Percentiles rank a stretch among this genome's conserved stretches.
phyloP scores from a whole-genome alignment of 2,329 filamentous ascomycete species.

The Pseudogymnoascus sp. region DNA sequence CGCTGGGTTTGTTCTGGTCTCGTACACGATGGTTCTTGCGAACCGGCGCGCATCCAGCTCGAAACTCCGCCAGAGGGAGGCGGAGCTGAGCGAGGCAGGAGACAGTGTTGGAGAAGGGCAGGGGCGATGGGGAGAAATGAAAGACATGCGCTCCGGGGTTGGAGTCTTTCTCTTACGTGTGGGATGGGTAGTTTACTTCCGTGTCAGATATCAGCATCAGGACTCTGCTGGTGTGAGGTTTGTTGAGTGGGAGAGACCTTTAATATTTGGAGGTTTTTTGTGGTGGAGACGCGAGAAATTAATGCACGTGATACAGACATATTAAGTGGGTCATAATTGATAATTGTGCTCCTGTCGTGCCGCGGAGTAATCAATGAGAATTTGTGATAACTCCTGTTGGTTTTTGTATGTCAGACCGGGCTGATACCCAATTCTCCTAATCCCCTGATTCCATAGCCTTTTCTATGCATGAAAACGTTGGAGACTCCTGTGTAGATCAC shows the following conservation, averaged over 20 bases:
- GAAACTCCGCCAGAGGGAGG: constrained; percentile 5
- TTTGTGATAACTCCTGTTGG: no score
- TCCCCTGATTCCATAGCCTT: no score
- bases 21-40: background rate
- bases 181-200: background rate
- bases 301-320: background rate
- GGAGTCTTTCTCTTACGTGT: background rate
- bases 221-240: background rate
- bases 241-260: background rate
- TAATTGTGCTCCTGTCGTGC: no score
- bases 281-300: background rate
- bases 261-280: background rate
- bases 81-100: constrained; percentile 4
- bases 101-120: background rate
- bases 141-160: background rate
- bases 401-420: no score
- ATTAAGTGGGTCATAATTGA: background rate
- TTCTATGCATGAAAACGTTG: no score
- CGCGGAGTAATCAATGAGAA: no score
- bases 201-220: background rate
- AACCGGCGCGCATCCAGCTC: background rate
- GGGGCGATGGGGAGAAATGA: background rate
- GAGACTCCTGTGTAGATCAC: background rate
- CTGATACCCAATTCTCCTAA: background rate
- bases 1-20: constrained; percentile 5